A percentile compares a stretch with the other conserved stretches of the same genome.
phyloP scores from a whole-genome alignment of 2,329 filamentous ascomycete species.

The Emergomyces africanus region DNA sequence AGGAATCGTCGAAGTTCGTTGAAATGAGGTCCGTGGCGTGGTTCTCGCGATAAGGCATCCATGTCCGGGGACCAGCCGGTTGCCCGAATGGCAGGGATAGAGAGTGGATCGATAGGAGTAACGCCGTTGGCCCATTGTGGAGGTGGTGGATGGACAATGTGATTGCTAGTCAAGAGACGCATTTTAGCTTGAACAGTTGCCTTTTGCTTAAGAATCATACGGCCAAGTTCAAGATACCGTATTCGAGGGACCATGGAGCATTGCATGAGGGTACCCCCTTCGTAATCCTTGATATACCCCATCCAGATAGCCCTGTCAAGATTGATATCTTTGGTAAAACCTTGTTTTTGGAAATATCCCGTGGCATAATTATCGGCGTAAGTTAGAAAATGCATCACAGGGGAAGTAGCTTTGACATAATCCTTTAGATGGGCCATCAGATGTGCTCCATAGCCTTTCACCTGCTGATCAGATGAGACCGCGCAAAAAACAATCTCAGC shows the following conservation, averaged over 20 bases:
- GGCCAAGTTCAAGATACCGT: slow-evolving; percentile 68
- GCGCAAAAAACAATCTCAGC: slow-evolving; percentile 90
- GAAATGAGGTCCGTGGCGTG: slow-evolving; percentile 77
- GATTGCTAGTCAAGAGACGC: slow-evolving; percentile 62
- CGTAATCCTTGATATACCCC: slow-evolving; percentile 93
- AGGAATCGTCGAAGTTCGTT: slow-evolving; percentile 72
- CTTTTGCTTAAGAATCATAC: slow-evolving; percentile 83
- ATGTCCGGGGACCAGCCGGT: slow-evolving; percentile 82
- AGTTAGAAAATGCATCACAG: slow-evolving; percentile 85
- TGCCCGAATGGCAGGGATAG: slow-evolving; percentile 63
- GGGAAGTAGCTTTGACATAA: slow-evolving; percentile 81
- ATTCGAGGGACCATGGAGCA: slow-evolving; percentile 80
- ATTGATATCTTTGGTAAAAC: slow-evolving; percentile 89
- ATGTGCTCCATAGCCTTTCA: slow-evolving; percentile 84
- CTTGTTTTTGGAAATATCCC: slow-evolving; percentile 89
- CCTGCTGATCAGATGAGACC: slow-evolving; percentile 79
- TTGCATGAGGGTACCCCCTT: slow-evolving; percentile 88
- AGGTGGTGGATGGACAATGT: slow-evolving; percentile 64
- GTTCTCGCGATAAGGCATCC: slow-evolving; percentile 76
- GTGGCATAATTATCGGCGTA: slow-evolving; percentile 91
- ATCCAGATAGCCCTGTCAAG: slow-evolving; percentile 72
- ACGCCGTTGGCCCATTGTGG: slow-evolving; percentile 53
- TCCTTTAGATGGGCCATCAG: slow-evolving; percentile 89
- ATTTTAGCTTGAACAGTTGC: slow-evolving; percentile 79
- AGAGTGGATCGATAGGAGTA: slow-evolving; percentile 58